Evolutionary conservation across 2,329 filamentous ascomycete genomes (phyloP).

Genomic region (Karstenula rhodostoma): DNA sequence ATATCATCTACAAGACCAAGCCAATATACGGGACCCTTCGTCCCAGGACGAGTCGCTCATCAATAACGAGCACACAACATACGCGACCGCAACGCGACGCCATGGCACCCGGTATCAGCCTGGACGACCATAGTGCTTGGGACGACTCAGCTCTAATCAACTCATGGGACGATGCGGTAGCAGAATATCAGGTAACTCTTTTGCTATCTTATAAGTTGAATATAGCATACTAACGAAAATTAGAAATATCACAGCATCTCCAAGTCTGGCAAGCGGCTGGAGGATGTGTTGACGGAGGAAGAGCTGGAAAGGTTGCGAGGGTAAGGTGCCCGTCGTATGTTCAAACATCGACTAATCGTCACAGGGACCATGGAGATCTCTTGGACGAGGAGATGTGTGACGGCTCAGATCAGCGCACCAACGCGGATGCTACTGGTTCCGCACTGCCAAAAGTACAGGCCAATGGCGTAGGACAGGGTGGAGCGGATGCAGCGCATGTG

Average conservation of each 20-base stretch:
- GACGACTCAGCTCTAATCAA: slow-evolving; percentile 48
- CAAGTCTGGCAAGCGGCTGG: slow-evolving; percentile 45
- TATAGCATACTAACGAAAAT: neutral
- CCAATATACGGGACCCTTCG: no score
- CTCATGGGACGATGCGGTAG: slow-evolving; percentile 47
- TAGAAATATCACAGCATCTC: slow-evolving; percentile 51
- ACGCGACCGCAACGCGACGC: neutral
- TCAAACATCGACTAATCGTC: slow-evolving; percentile 8
- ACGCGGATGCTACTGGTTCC: slow-evolving; percentile 35
- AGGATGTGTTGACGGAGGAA: slow-evolving; percentile 43
- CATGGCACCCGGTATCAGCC: slow-evolving; percentile 37
- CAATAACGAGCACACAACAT: neutral
- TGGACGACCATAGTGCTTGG: slow-evolving; percentile 46
- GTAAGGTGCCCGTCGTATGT: slow-evolving; percentile 27
- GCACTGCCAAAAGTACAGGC: slow-evolving; percentile 30
- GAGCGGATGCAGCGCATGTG: slow-evolving; percentile 19
- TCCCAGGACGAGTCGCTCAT: neutral
- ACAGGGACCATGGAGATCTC: slow-evolving; percentile 44
- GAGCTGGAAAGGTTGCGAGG: slow-evolving; percentile 42
- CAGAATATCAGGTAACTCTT: slow-evolving; percentile 45
- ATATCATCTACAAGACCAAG: neutral
- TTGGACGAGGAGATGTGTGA: slow-evolving; percentile 32
- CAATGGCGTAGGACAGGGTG: slow-evolving; percentile 20
- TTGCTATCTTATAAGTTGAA: neutral
- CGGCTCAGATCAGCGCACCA: slow-evolving; percentile 28